Conservation (phyloP, 495 filamentous ascomycete genomes). For the Pyrenula massariospora region DNA sequence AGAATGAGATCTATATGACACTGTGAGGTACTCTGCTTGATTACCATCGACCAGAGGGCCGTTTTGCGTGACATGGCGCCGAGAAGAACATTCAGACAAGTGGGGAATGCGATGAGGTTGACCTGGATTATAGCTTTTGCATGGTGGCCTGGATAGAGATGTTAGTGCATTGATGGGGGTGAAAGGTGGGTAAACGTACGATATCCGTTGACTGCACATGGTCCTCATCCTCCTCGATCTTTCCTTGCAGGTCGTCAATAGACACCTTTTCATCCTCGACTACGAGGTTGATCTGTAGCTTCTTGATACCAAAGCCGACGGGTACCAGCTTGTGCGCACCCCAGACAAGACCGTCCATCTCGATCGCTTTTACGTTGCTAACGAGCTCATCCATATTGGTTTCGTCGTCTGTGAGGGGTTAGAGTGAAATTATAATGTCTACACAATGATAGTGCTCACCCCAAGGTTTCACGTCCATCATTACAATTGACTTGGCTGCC, state of each 20-base stretch:
- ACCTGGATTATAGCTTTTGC: slow-evolving; percentile 69
- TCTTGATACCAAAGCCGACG: slow-evolving; percentile 97
- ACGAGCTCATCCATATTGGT: slow-evolving; percentile 79
- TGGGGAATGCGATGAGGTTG: too few relatives aligned
- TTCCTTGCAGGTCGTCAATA: slow-evolving; percentile 70
- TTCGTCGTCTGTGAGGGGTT: slow-evolving; percentile 60
- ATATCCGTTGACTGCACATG: slow-evolving; percentile 93
- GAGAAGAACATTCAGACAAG: too few relatives aligned
- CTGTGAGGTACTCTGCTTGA: too few relatives aligned
- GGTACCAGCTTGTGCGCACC: slow-evolving; percentile 82
- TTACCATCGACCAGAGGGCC: too few relatives aligned
- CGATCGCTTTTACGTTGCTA: slow-evolving; percentile 70
- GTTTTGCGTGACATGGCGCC: too few relatives aligned
- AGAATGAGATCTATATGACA: too few relatives aligned
- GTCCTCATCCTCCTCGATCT: slow-evolving; percentile 87
- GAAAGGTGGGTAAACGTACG: slow-evolving; percentile 33
- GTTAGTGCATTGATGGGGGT: slow-evolving; percentile 7
- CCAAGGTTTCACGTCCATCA: slow-evolving; percentile 96
- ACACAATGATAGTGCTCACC: slow-evolving; percentile 44
- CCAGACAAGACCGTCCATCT: slow-evolving; percentile 92
- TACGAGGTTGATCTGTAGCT: slow-evolving; percentile 97
- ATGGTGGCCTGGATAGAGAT: slow-evolving; percentile 49
- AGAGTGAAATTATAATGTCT: not conserved
- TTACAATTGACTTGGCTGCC: slow-evolving; percentile 90
- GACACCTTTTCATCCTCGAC: slow-evolving; percentile 96